A percentile compares a stretch with the other conserved stretches of the same genome.
phyloP scores from a whole-genome alignment of 352 stramenopile species.

The Phytophthora sansomeana region DNA sequence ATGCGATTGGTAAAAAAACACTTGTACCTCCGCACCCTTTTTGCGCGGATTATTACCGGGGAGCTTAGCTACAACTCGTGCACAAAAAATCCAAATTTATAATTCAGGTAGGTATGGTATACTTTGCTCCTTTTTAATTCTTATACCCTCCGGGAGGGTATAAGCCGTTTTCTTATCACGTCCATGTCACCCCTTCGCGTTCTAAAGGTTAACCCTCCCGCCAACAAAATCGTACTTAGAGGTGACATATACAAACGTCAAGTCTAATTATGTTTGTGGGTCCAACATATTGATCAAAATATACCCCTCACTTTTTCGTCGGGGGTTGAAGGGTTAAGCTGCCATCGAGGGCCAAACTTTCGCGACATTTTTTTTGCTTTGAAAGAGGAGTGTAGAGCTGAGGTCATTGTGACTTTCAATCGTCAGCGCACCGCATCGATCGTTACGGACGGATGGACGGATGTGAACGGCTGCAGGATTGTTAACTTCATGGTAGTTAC shows the following conservation, averaged over 20 bases:
- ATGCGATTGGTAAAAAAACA: slow-evolving; percentile 5
- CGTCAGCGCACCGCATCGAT: too few species aligned
- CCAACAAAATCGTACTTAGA: slow-evolving; percentile 10
- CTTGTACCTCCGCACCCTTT: not conserved
- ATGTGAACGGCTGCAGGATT: too few species aligned
- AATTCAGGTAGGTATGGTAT: slow-evolving; percentile 5
- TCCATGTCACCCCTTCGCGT: slow-evolving; percentile 24
- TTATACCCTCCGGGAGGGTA: slow-evolving; percentile 19
- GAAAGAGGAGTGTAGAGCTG: too few species aligned
- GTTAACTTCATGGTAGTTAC: too few species aligned
- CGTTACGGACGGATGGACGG: too few species aligned
- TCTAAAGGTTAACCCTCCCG: slow-evolving; percentile 6
- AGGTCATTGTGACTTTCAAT: too few species aligned
- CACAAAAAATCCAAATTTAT: slow-evolving; percentile 5
- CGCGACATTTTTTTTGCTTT: too few species aligned
- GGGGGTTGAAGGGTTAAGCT: too few species aligned
- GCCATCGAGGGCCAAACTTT: too few species aligned
- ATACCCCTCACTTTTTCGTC: too few species aligned
- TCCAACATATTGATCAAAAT: not conserved
- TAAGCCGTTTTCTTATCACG: slow-evolving; percentile 16
- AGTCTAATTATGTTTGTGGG: not conserved
- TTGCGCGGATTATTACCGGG: slow-evolving; percentile 12
- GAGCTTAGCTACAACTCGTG: slow-evolving; percentile 1
- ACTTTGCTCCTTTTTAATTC: slow-evolving; percentile 8
- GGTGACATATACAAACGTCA: not conserved